Evolutionary conservation across 768 basidiomycete species (phyloP).

Genomic region (Lactifluus piperatus): DNA sequence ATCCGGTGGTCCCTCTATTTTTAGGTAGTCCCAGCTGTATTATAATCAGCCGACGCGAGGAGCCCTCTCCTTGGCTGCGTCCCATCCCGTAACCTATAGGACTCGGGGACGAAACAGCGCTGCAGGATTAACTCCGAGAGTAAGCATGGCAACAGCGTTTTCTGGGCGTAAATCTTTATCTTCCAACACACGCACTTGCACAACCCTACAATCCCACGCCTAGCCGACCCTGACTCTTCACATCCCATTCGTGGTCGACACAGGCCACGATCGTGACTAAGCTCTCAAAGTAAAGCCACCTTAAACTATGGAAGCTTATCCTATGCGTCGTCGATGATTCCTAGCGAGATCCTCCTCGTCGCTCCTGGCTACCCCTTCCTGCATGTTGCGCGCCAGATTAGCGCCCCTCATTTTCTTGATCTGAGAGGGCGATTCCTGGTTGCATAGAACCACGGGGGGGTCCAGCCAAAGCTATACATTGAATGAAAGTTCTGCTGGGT

Average conservation of each 20-base stretch:
- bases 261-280: constrained; percentile 3
- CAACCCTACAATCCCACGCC: background rate
- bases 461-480: background rate
- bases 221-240: constrained; percentile 12
- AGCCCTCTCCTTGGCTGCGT: background rate
- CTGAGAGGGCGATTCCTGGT: background rate
- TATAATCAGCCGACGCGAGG: background rate
- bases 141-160: constrained; percentile 16
- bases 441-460: background rate
- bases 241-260: constrained; percentile 7
- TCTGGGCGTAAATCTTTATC: constrained; percentile 7
- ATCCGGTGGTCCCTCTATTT: background rate
- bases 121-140: constrained; percentile 5
- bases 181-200: background rate
- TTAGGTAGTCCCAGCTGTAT: background rate
- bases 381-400: background rate
- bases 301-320: background rate
- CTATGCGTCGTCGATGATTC: background rate
- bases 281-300: constrained; percentile 3
- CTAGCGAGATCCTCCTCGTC: background rate
- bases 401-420: constrained; percentile 4
- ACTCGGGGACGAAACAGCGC: background rate
- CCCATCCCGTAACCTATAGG: background rate
- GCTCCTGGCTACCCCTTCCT: background rate
- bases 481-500: background rate